A percentile compares a stretch with the other conserved stretches of the same genome.
Evolutionary conservation across 805 yeast genomes (phyloP).

Genomic region (Pichia scutulata): DNA sequence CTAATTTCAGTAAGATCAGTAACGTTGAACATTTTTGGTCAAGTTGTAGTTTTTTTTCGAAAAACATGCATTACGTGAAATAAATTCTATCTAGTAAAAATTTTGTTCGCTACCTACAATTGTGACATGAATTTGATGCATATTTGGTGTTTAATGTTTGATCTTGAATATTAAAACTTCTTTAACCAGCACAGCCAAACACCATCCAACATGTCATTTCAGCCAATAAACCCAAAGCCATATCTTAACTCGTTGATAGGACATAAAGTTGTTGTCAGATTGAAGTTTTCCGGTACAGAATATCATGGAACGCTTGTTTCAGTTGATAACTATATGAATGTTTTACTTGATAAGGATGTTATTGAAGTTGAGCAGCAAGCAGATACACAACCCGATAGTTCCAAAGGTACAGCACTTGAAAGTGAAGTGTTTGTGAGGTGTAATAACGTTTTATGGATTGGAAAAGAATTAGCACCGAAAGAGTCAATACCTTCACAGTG

Average conservation of each 20-base stretch:
- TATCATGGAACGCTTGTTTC: slow-evolving; percentile 73
- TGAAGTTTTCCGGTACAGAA: slow-evolving; percentile 88
- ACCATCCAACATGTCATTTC: slow-evolving; percentile 32
- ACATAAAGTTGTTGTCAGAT: slow-evolving; percentile 61
- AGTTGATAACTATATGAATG: slow-evolving; percentile 88
- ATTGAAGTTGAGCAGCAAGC: slow-evolving; percentile 36
- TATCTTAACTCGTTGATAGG: slow-evolving; percentile 71
- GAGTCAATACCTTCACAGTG: background rate
- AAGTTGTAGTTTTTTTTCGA: too few relatives aligned
- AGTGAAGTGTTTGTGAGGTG: slow-evolving; percentile 79
- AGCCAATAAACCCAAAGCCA: slow-evolving; percentile 86
- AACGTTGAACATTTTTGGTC: too few relatives aligned
- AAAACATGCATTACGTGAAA: too few relatives aligned
- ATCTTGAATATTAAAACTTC: background rate
- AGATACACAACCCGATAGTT: slow-evolving; percentile 42
- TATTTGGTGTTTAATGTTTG: too few relatives aligned
- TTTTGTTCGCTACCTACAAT: background rate
- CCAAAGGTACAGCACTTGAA: slow-evolving; percentile 19
- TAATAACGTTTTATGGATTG: slow-evolving; percentile 78
- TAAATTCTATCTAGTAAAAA: too few relatives aligned
- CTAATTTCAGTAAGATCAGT: too few relatives aligned
- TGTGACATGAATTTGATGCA: background rate
- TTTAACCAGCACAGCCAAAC: background rate
- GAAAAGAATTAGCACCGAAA: slow-evolving; percentile 28
- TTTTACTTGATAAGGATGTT: slow-evolving; percentile 58